Evolutionary conservation across 2,329 filamentous ascomycete species (phyloP).

Genomic region (Colletotrichum sp.): DNA sequence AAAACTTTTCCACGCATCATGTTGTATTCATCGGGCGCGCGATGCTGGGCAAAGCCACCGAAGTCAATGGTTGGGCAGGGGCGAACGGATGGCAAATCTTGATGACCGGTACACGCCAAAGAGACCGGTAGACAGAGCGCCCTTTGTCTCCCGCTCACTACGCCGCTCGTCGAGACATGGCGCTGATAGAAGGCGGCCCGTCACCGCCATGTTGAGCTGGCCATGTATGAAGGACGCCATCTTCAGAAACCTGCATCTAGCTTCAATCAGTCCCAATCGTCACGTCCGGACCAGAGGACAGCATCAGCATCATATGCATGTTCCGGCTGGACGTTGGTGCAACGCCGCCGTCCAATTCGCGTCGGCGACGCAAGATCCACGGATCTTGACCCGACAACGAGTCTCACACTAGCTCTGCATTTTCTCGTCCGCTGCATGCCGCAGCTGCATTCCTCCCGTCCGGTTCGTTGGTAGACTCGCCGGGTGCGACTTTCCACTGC

Average conservation of each 20-base stretch:
- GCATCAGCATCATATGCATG: background rate
- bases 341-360: constrained; percentile 8
- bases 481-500: constrained; percentile 20
- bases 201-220: constrained; percentile 1
- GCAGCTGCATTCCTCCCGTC: constrained; percentile 15
- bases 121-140: background rate
- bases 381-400: constrained; percentile 12
- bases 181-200: constrained; percentile 6
- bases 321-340: background rate
- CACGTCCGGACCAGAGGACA: background rate
- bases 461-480: constrained; percentile 17
- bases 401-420: background rate
- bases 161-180: constrained; percentile 16
- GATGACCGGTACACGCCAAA: constrained; percentile 3
- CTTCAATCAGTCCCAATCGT: background rate
- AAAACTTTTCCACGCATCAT: background rate
- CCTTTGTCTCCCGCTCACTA: constrained; percentile 14
- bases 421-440: constrained; percentile 2
- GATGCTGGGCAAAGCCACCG: constrained; percentile 1
- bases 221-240: background rate
- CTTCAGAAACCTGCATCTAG: background rate
- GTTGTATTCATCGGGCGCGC: background rate
- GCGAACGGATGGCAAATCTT: background rate
- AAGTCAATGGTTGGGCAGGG: background rate
- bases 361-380: constrained; percentile 6